These are phyloP conservation scores for Plasmodium gonderi DNA, from an alignment of 169 alveolate species.

Conservation along the genomic window DNA sequence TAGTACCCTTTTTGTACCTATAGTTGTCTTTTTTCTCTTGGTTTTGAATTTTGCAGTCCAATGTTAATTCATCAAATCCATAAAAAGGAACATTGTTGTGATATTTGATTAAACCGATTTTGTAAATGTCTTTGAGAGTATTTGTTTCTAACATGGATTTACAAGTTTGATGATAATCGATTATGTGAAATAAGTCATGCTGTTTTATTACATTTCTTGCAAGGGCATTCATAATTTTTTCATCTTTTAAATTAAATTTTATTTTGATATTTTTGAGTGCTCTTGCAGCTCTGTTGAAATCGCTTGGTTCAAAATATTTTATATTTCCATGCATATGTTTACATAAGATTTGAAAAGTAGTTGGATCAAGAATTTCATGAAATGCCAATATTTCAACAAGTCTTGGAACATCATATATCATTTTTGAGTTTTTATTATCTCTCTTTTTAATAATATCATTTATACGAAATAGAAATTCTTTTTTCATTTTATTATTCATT, in stretches of 20 bases:
- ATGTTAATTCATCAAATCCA: slow-evolving; percentile 37
- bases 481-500: neutral
- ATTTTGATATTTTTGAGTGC: slow-evolving; percentile 73
- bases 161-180: slow-evolving; percentile 80
- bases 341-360: slow-evolving; percentile 79
- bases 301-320: slow-evolving; percentile 85
- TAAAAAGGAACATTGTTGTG: slow-evolving; percentile 70
- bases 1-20: slow-evolving; percentile 51
- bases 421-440: slow-evolving; percentile 16
- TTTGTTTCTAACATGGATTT: slow-evolving; percentile 5
- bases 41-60: neutral
- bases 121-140: slow-evolving; percentile 37
- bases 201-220: slow-evolving; percentile 76
- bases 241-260: slow-evolving; percentile 33
- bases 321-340: slow-evolving; percentile 79
- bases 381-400: slow-evolving; percentile 76
- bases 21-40: slow-evolving; percentile 3
- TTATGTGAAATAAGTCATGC: slow-evolving; percentile 73
- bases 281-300: slow-evolving; percentile 80
- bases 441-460: slow-evolving; percentile 27
- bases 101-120: slow-evolving; percentile 24
- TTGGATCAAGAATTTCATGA: slow-evolving; percentile 55
- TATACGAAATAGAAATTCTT: slow-evolving; percentile 51
- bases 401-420: slow-evolving; percentile 79
- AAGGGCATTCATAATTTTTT: slow-evolving; percentile 76